These are phyloP conservation scores for Stenocarpella maydis DNA, from an alignment of 2,329 filamentous ascomycete genomes.

Conservation along the genomic window DNA sequence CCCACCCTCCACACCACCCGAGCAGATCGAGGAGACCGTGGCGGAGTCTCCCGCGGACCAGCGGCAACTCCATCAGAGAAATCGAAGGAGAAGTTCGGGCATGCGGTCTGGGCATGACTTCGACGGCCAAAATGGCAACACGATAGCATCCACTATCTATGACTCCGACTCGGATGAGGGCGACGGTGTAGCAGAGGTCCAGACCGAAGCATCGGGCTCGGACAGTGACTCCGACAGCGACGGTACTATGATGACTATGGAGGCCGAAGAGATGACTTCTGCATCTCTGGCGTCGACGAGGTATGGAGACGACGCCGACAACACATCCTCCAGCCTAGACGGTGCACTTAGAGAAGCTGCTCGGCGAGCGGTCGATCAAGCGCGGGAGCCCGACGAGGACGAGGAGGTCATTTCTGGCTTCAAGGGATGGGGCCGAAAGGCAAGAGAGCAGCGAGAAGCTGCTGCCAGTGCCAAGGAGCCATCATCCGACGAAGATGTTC, in stretches of 20 bases:
- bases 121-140: constrained; percentile 60
- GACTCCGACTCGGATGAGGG: constrained; percentile 71
- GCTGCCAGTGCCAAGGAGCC: constrained; percentile 24
- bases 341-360: constrained; percentile 80
- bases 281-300: constrained; percentile 71
- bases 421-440: constrained; percentile 73
- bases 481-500: constrained; percentile 14
- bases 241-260: constrained; percentile 83
- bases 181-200: constrained; percentile 63
- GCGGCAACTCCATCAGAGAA: constrained; percentile 69
- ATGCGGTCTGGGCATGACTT: constrained; percentile 70
- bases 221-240: constrained; percentile 70
- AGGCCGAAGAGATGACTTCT: constrained; percentile 78
- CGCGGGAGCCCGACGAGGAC: constrained; percentile 61
- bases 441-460: constrained; percentile 57
- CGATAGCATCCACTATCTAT: constrained; percentile 79
- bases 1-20: constrained; percentile 68
- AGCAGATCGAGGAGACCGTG: constrained; percentile 65
- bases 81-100: constrained; percentile 70
- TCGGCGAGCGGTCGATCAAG: constrained; percentile 76
- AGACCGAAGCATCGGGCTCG: constrained; percentile 55
- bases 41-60: constrained; percentile 71
- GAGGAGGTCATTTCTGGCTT: constrained; percentile 79
- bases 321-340: constrained; percentile 78
- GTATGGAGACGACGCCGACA: constrained; percentile 60